Percentiles rank a stretch among this genome's conserved stretches.
phyloP scores from a whole-genome alignment of 192 early-diverging fungal genomes.

The Jimgerdemannia flammicorona region DNA sequence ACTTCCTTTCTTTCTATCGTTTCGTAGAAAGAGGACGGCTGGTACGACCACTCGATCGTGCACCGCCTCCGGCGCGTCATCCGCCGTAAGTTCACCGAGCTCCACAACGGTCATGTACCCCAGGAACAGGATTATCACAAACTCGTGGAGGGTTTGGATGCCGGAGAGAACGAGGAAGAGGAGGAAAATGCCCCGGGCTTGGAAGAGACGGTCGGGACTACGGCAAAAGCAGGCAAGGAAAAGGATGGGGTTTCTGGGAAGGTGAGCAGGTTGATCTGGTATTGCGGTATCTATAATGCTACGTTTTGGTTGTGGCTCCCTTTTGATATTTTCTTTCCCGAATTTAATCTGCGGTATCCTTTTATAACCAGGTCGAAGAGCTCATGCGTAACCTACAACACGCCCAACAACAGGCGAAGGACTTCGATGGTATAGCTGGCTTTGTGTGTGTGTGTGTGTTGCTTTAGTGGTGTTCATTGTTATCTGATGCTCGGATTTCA shows the following conservation, averaged over 20 bases:
- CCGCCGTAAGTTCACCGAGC: neutral
- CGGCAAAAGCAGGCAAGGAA: neutral
- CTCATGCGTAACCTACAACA: constrained; percentile 8
- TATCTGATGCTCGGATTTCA: neutral
- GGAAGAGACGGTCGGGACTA: neutral
- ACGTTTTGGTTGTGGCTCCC: neutral
- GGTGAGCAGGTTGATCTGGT: neutral
- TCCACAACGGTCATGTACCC: neutral
- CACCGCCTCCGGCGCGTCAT: constrained; percentile 2
- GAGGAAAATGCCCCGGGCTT: neutral
- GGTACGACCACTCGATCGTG: constrained; percentile 1
- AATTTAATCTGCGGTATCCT: neutral
- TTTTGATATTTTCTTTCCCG: neutral
- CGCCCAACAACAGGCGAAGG: constrained; percentile 1
- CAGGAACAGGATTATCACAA: neutral
- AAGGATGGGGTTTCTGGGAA: neutral
- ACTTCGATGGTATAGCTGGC: neutral
- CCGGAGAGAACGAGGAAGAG: neutral
- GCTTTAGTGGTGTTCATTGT: no score
- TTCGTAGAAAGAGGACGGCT: constrained; percentile 11
- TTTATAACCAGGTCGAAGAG: constrained; percentile 11
- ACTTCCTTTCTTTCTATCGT: no score
- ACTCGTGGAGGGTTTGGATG: neutral
- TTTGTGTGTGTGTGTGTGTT: no score
- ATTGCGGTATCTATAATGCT: neutral